Evolutionary conservation across 495 filamentous ascomycete species (phyloP), one percentile per base, ranked within the genome.

Genomic region (Penicillium malachiteum): DNA sequence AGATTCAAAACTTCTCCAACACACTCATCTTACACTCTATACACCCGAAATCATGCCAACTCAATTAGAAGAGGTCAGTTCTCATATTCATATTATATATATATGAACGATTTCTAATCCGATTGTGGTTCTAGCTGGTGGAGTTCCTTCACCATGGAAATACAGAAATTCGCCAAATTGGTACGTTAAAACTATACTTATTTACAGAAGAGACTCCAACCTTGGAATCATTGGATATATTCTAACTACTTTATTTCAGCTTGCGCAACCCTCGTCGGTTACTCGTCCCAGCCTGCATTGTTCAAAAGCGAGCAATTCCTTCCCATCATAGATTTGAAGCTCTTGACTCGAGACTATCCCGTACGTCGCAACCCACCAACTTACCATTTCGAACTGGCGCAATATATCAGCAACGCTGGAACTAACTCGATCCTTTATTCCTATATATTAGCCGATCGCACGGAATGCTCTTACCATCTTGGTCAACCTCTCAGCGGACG

Each of bases 381-480:
- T 14, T 4, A 12, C 49, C n/a, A 44, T n/a, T 6, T 26, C 43
- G 17, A n/a, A 13, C 14, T 41, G 6, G 12, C 39, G 17, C 43
- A 16, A 13, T 10, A 37, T 37, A 37, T 7, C 37, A 39, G 13
- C 12, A 44, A 44, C 41, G 16, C 41, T n/a, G 6, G 13, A 10
- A 38, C 21, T 26, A 4, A 26, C 21, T 44, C 41, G 17, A 44
- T 44, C 26, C 34, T 40, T 18, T 10, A 31, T 54, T 38, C 61
- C 57, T 21, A 52, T 50, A 9, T 13, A 3, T 10, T 60, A 96
- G 91, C 82, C 87, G 62, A 96, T 96, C 55, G 88, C 93, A 17
- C 90, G 91, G 62, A 87, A 96, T 80, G 93, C 87, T n/a, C 71
- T 97, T 54, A 94, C 85, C 9, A 96, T 97, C 48, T 81, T 98